phyloP scores from a whole-genome alignment of 345 rosid species.

The Populus nigra region DNA sequence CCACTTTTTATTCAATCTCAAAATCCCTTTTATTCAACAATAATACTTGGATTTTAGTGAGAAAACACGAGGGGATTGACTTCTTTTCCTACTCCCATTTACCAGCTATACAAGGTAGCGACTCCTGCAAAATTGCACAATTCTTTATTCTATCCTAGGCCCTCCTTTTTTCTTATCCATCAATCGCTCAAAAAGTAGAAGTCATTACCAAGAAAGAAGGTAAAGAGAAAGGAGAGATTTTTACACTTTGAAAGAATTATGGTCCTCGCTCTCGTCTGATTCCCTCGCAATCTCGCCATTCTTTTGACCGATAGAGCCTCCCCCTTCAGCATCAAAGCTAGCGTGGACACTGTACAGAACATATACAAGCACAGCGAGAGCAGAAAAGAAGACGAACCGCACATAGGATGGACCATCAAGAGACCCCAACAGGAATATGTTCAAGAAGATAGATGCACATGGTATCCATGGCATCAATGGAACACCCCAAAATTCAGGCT shows the following conservation, averaged over 20 bases:
- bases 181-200: slow-evolving; percentile 8
- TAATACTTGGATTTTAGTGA: no score
- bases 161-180: slow-evolving; percentile 5
- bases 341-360: slow-evolving; percentile 86
- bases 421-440: slow-evolving; percentile 75
- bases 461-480: slow-evolving; percentile 96
- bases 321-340: slow-evolving; percentile 72
- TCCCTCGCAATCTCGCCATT: slow-evolving; percentile 39
- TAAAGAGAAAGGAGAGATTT: not conserved
- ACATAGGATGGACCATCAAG: slow-evolving; percentile 63
- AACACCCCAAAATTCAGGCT: slow-evolving; percentile 87
- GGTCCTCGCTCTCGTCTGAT: slow-evolving; percentile 34
- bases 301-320: slow-evolving; percentile 41
- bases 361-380: slow-evolving; percentile 55
- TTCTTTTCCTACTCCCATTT: not conserved
- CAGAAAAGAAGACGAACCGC: slow-evolving; percentile 72
- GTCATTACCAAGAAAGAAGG: not conserved
- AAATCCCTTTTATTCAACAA: not conserved
- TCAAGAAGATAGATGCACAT: slow-evolving; percentile 68
- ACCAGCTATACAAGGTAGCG: not conserved
- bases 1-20: not conserved
- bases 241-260: slow-evolving; percentile 39
- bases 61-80: not conserved
- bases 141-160: not conserved
- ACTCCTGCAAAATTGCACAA: not conserved